Conservation (phyloP, 345 rosid genomes). For the Camelina sativa region DNA sequence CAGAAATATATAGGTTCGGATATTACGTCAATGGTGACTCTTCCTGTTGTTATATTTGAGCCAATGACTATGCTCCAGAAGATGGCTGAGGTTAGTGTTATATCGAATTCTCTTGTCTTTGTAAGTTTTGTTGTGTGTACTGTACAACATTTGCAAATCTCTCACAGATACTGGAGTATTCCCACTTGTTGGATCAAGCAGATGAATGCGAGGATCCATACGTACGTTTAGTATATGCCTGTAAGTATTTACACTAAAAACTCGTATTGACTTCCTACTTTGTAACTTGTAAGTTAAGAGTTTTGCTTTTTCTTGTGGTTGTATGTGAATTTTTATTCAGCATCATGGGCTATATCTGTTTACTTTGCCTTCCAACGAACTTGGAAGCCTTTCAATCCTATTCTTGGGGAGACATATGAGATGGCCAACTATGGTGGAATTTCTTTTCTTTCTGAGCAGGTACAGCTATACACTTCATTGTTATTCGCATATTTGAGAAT, state of each 20-base stretch:
- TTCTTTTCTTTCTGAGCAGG: slow-evolving; percentile 89
- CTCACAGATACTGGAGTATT: slow-evolving; percentile 87
- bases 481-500: neutral
- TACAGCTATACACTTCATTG: slow-evolving; percentile 37
- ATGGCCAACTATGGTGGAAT: slow-evolving; percentile 78
- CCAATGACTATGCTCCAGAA: slow-evolving; percentile 96
- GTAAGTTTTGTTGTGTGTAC: slow-evolving; percentile 13
- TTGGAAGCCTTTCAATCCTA: slow-evolving; percentile 98
- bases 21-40: slow-evolving; percentile 93
- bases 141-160: slow-evolving; percentile 18
- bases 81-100: slow-evolving; percentile 82
- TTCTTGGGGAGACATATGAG: slow-evolving; percentile 96
- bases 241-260: slow-evolving; percentile 47
- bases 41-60: slow-evolving; percentile 89
- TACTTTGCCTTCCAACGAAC: slow-evolving; percentile 83
- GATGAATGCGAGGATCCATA: slow-evolving; percentile 93
- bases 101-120: neutral
- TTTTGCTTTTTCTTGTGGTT: neutral
- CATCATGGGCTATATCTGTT: slow-evolving; percentile 89
- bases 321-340: slow-evolving; percentile 47
- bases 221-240: slow-evolving; percentile 83
- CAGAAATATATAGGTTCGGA: slow-evolving; percentile 88
- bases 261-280: slow-evolving; percentile 18
- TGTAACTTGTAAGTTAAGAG: neutral
- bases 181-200: slow-evolving; percentile 76